Percentiles rank a stretch among this genome's conserved stretches.
Evolutionary conservation across 2,329 filamentous ascomycete species (phyloP).

Genomic region (Claviceps sp.): DNA sequence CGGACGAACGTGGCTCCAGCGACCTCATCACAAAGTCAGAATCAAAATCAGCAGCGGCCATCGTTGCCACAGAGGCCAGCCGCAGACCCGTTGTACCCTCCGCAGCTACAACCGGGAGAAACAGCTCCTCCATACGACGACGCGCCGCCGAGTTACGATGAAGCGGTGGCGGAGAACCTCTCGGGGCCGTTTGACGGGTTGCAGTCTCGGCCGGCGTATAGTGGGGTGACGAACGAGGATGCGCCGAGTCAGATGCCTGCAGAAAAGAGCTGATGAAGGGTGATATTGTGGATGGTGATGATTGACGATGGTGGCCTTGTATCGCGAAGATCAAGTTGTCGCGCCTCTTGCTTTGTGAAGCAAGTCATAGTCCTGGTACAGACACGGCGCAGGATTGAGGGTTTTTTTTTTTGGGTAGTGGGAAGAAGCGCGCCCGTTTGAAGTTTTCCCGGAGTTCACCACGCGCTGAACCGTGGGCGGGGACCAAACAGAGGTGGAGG

Average conservation of each 20-base stretch:
- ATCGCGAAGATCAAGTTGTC: not conserved
- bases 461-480: no score
- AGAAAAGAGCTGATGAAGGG: conserved; percentile 22
- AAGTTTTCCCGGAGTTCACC: no score
- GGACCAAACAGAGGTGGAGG: no score
- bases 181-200: conserved; percentile 52
- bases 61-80: conserved; percentile 16
- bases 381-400: no score
- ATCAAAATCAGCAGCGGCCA: conserved; percentile 4
- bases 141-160: conserved; percentile 89
- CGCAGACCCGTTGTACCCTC: conserved; percentile 42
- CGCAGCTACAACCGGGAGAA: conserved; percentile 35
- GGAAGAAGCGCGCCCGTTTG: no score
- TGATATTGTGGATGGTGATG: not conserved
- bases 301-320: not conserved
- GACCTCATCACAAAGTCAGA: conserved; percentile 10
- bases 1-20: conserved; percentile 16
- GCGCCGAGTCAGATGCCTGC: conserved; percentile 36
- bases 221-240: conserved; percentile 48
- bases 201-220: conserved; percentile 51
- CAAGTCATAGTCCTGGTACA: no score
- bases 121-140: conserved; percentile 45
- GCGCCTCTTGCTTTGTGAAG: not conserved
- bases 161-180: conserved; percentile 70
- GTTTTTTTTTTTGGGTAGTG: no score